Evolutionary conservation across 495 filamentous ascomycete genomes (phyloP).

Genomic region (Neurospora sp.): DNA sequence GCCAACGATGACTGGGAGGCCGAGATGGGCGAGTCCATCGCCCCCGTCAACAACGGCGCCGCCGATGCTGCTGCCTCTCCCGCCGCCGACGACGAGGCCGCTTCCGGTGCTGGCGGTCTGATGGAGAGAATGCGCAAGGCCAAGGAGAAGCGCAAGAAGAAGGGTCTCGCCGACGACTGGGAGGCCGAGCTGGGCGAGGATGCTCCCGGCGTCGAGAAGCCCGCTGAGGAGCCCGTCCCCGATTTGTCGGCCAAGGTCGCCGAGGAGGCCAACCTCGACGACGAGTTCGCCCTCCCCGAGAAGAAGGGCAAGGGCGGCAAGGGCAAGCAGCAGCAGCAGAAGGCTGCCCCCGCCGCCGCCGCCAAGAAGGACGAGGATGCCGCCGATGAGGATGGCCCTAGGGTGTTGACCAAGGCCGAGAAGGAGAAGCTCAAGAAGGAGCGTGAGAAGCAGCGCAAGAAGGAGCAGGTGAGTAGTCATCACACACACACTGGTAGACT

Average conservation of each 20-base stretch:
- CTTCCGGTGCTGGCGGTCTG: slow-evolving; percentile 50
- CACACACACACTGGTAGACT: neutral
- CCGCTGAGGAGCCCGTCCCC: slow-evolving; percentile 30
- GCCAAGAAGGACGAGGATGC: slow-evolving; percentile 39
- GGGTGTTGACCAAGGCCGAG: slow-evolving; percentile 84
- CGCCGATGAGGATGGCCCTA: slow-evolving; percentile 48
- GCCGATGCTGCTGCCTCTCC: slow-evolving; percentile 28
- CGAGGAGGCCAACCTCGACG: slow-evolving; percentile 76
- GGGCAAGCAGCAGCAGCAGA: slow-evolving; percentile 72
- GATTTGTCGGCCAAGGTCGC: slow-evolving; percentile 61
- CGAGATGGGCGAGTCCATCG: slow-evolving; percentile 74
- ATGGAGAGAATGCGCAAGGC: slow-evolving; percentile 85
- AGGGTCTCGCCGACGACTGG: slow-evolving; percentile 69
- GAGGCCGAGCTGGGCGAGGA: slow-evolving; percentile 55
- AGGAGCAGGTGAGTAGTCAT: slow-evolving; percentile 57
- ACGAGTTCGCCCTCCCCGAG: slow-evolving; percentile 73
- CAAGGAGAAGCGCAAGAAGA: slow-evolving; percentile 86
- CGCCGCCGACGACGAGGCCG: slow-evolving; percentile 41
- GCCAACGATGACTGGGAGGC: slow-evolving; percentile 91
- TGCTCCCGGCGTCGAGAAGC: slow-evolving; percentile 36
- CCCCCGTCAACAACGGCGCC: slow-evolving; percentile 35
- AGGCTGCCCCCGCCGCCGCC: slow-evolving; percentile 42
- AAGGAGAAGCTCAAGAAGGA: slow-evolving; percentile 96
- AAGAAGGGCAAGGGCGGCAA: slow-evolving; percentile 96
- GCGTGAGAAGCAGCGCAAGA: slow-evolving; percentile 88